A percentile compares a stretch with the other conserved stretches of the same genome.
Conservation (phyloP, 805 yeast species). For the Yamadazyma insecticola region DNA sequence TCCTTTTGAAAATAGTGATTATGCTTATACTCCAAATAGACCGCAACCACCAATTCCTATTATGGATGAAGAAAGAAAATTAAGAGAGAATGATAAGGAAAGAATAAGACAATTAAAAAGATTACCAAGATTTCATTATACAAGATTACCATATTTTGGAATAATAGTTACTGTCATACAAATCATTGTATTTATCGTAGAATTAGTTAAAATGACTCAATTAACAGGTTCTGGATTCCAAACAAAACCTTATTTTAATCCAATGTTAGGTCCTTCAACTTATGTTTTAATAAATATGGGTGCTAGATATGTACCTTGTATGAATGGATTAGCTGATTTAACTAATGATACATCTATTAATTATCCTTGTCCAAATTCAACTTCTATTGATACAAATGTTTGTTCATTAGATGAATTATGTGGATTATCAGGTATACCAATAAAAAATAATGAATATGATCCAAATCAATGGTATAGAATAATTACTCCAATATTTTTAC, state of each 20-base stretch:
- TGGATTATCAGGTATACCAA: constrained; percentile 49
- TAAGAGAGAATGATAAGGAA: constrained; percentile 17
- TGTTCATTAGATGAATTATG: constrained; percentile 58
- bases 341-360: constrained; percentile 42
- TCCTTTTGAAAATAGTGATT: neutral
- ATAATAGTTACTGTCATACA: constrained; percentile 43
- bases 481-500: constrained; percentile 65
- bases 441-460: constrained; percentile 23
- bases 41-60: constrained; percentile 10
- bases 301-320: constrained; percentile 67
- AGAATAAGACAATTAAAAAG: constrained; percentile 19
- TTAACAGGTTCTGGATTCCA: constrained; percentile 64
- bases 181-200: constrained; percentile 55
- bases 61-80: constrained; percentile 10
- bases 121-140: constrained; percentile 30
- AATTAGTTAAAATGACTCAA: constrained; percentile 50
- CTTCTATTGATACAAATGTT: constrained; percentile 48
- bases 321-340: constrained; percentile 48
- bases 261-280: constrained; percentile 74
- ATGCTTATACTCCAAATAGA: constrained; percentile 6
- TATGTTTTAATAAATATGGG: constrained; percentile 66
- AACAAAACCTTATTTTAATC: constrained; percentile 68
- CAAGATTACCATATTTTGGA: constrained; percentile 38
- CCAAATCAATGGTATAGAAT: constrained; percentile 71
- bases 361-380: constrained; percentile 71